phyloP scores from a whole-genome alignment of 805 yeast species.

The Yarrowia sp. region DNA sequence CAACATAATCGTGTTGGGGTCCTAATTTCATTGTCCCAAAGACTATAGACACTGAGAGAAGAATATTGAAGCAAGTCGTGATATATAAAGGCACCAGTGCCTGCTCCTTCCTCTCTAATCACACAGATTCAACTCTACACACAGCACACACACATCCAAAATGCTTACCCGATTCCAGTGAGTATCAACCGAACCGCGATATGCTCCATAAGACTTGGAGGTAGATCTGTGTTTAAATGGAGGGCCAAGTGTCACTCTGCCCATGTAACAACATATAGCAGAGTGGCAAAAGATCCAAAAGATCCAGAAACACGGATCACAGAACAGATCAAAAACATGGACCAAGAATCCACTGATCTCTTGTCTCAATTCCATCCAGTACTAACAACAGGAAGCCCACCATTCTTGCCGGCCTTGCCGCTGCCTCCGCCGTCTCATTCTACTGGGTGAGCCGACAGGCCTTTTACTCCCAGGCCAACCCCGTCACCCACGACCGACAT shows the following conservation, averaged over 20 bases:
- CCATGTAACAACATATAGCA: too few relatives aligned
- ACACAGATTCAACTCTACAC: slow-evolving; percentile 9
- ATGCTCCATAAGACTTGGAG: too few relatives aligned
- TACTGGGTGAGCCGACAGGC: slow-evolving; percentile 38
- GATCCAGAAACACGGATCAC: too few relatives aligned
- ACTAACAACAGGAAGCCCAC: slow-evolving; percentile 28
- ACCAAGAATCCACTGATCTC: too few relatives aligned
- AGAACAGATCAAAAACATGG: too few relatives aligned
- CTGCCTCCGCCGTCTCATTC: slow-evolving; percentile 33
- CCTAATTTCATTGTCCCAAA: slow-evolving; percentile 18
- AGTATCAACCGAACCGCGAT: too few relatives aligned
- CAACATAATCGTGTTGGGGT: slow-evolving; percentile 24
- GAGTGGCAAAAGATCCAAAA: too few relatives aligned
- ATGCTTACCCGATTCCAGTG: slow-evolving; percentile 21
- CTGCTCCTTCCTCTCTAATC: neutral
- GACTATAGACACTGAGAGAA: neutral
- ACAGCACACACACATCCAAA: neutral
- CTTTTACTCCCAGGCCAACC: slow-evolving; percentile 29
- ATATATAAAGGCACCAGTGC: neutral
- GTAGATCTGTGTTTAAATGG: too few relatives aligned
- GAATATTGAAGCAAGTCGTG: neutral
- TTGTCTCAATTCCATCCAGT: neutral
- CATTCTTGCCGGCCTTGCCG: slow-evolving; percentile 31
- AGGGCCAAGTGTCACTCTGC: too few relatives aligned
- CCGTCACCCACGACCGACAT: slow-evolving; percentile 33